Conservation (phyloP, 441 rosid genomes). For the Bruguiera hainesii region DNA sequence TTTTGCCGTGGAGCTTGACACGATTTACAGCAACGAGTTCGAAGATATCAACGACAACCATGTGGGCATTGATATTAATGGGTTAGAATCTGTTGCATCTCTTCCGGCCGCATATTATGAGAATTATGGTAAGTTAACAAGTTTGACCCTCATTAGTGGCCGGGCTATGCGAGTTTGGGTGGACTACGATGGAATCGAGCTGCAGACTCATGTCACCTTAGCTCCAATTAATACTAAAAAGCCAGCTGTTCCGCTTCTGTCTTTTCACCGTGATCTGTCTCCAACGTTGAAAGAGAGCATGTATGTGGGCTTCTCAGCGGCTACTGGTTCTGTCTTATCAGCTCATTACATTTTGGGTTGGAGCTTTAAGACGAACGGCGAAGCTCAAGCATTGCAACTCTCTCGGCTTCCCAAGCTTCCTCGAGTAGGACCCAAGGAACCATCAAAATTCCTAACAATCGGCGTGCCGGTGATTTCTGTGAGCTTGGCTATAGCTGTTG, state of each 20-base stretch:
- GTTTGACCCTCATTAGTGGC: conserved; percentile 32
- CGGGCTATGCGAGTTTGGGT: conserved; percentile 42
- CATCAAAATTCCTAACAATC: conserved; percentile 18
- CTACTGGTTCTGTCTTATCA: conserved; percentile 26
- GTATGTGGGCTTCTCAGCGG: conserved; percentile 42
- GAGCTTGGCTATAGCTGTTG: conserved; percentile 3
- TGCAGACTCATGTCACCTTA: conserved; percentile 26
- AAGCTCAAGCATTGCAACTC: conserved; percentile 20
- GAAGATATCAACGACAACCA: conserved; percentile 34
- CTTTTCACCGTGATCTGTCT: conserved; percentile 22
- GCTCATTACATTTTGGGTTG: conserved; percentile 40
- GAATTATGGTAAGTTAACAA: conserved; percentile 4
- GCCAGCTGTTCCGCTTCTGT: conserved; percentile 31
- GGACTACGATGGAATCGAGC: conserved; percentile 40
- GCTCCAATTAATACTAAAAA: conserved; percentile 24
- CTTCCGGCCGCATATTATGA: conserved; percentile 20
- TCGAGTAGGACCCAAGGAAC: conserved; percentile 14
- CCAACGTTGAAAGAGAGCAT: conserved; percentile 15
- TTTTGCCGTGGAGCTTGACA: conserved; percentile 42
- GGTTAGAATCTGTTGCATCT: conserved; percentile 18
- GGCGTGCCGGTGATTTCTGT: conserved; percentile 22
- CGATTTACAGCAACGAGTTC: conserved; percentile 15
- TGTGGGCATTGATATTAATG: conserved; percentile 42
- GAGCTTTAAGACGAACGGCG: conserved; percentile 35
- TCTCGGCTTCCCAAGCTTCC: conserved; percentile 39